Conservation (phyloP, 768 basidiomycete species). For the Suillus plorans region DNA sequence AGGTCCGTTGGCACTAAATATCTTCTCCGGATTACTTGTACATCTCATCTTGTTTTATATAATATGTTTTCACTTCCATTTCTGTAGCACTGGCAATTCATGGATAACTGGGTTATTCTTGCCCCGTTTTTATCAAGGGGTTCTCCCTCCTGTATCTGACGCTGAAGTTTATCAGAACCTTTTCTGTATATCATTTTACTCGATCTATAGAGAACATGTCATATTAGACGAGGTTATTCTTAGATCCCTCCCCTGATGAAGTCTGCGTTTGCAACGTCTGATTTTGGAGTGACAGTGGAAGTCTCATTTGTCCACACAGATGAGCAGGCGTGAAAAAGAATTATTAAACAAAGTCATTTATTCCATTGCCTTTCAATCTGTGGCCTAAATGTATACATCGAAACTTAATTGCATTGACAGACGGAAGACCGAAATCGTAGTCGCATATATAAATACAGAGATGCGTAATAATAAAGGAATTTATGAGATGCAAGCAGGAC, state of each 20-base stretch:
- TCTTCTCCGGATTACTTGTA: background rate
- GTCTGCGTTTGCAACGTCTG: background rate
- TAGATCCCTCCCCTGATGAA: background rate
- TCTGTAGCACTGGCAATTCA: background rate
- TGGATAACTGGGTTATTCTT: background rate
- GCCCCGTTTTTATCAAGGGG: background rate
- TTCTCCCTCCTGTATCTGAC: background rate
- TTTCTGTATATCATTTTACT: background rate
- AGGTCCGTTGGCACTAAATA: background rate
- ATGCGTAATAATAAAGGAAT: background rate
- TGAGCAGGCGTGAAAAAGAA: background rate
- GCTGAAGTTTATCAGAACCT: background rate
- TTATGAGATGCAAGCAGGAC: background rate
- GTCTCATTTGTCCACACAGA: background rate
- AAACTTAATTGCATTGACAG: background rate
- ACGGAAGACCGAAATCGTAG: background rate
- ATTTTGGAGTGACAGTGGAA: background rate
- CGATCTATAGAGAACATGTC: background rate
- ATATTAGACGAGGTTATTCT: background rate
- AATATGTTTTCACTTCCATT: background rate
- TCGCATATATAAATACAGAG: background rate
- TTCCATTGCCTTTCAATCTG: background rate
- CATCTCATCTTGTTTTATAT: background rate
- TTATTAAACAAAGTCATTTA: background rate
- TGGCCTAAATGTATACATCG: background rate